phyloP scores from a whole-genome alignment of 805 yeast species.

The Saccharomycopsis vini region DNA sequence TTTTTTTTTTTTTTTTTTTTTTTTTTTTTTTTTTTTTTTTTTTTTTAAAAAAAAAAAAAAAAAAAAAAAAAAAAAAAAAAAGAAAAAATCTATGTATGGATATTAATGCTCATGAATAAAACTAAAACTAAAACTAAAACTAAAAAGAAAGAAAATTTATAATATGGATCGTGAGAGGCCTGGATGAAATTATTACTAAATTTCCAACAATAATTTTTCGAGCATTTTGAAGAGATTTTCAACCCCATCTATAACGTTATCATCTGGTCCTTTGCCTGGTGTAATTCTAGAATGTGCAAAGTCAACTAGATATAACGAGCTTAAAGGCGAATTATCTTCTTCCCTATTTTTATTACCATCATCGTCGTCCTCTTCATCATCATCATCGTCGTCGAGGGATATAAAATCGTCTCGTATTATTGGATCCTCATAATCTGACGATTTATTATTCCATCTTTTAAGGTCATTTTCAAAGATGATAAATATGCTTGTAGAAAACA shows the following conservation, averaged over 20 bases:
- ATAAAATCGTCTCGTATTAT: conserved; percentile 29
- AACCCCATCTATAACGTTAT: conserved; percentile 60
- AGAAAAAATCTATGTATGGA: no score
- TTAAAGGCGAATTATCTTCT: conserved; percentile 13
- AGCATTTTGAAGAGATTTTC: conserved; percentile 46
- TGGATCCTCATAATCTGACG: conserved; percentile 33
- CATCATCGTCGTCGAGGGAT: conserved; percentile 27
- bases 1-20: no score
- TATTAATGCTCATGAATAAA: no score
- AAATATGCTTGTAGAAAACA: conserved; percentile 65
- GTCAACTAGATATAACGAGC: conserved; percentile 34
- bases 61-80: no score
- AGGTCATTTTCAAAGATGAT: conserved; percentile 66
- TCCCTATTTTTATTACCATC: conserved; percentile 16
- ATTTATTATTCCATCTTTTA: conserved; percentile 37
- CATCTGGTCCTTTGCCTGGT: conserved; percentile 63
- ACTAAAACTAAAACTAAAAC: no score
- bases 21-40: no score
- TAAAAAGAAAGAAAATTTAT: no score
- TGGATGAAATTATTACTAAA: background rate
- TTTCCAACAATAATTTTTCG: conserved; percentile 21
- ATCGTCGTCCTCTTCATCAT: conserved; percentile 23
- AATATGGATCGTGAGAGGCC: no score
- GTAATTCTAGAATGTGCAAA: conserved; percentile 76
- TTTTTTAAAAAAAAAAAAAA: no score